Evolutionary conservation across 1,284 basidiomycete genomes (phyloP), one percentile per base, ranked within the genome.

Genomic region (Jaminaea rosea): DNA sequence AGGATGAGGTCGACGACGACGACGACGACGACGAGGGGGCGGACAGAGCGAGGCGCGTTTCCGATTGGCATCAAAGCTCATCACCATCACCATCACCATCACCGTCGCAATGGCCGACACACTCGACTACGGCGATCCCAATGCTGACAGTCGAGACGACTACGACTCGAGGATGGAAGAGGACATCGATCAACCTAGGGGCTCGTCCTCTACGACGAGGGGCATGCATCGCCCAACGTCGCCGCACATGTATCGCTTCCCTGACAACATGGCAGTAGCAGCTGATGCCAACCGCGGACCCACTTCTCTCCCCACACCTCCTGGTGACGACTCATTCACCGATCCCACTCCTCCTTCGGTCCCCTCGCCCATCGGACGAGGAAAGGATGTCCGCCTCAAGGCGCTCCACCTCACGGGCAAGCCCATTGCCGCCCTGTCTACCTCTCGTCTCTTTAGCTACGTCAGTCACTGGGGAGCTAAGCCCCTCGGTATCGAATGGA

Each of bases 391-490:
- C 21, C 60, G 66, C 4, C 56, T 62, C 26, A 55, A 58, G 1
- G 67, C 63, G 5, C 57, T 73, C 8, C 62, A 70, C 49, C 55
- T 73, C 23, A 52, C 66, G 34, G 71, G 71, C 2, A 28, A 41
- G 8, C 69, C 69, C n/a, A 67, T 73, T 58, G 69, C 61, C 1
- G 68, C 72, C 47, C 59, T 70, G 1, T 73, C 71, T 10, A 73
- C 71, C 2, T 72, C 69, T 3, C 62, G 71, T 13, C 59, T 73
- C 1, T 69, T 73, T 48, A 67, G 67, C 0, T 71, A 65, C 44
- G 50, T 73, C 28, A 67, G 66, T 1, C 57, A 69, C 45, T 67
- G 56, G 13, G 69, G 67, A 3, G 66, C 69, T 2, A 60, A 62
- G 21, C 69, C 71, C 3, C 49, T 68, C 1, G 71, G 69, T 0